Evolutionary conservation across 495 filamentous ascomycete genomes (phyloP), one percentile per base, ranked within the genome.

Genomic region (Pseudevernia furfuracea): DNA sequence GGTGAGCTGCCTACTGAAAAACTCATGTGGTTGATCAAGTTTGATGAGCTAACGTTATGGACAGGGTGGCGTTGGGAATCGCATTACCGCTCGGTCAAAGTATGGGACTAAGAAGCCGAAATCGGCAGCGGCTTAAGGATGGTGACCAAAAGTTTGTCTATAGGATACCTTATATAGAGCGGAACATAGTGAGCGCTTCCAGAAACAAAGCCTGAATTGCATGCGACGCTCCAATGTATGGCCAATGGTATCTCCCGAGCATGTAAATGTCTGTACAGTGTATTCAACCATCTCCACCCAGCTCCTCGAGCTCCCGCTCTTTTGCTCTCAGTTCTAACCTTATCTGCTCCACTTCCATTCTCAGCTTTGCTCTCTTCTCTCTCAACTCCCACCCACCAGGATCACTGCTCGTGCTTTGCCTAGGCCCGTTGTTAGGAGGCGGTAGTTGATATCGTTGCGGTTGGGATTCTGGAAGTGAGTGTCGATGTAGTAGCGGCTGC

Each of bases 31-130:
- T 25, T 59, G 71, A 62, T 68, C 21, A 63, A 39, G n/a, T 52
- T 59, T 34, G 4, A 11, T 59, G 23, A 48, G 62, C 65, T 61
- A 64, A 69, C 66, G 71, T 57, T 72, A 41, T 66, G 65, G 63
- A 28, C 73, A 97, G 94, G 91, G 92, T 73, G 95, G 95, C 79
- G 95, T 99, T 68, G 84, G 82, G 21, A 93, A 85, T 71, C 82
- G 94, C 60, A 81, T 87, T 74, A 89, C 84, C 4, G 89, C 88
- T 73, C 83, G 94, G 71, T 96, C 90, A 63, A 99, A 99, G 79
- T 99, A 95, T 71, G 94, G 94, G 65, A 96, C 95, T 19, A 99
- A 99, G 86, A 97, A 96, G 78, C 93, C 94, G 2, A 97, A 96
- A 86, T 36, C 38, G 17, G 61, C 52, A 41, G n/a, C 61, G 30